phyloP scores from a whole-genome alignment of 164 flowering plant genomes.

The Echeveria elegans region DNA sequence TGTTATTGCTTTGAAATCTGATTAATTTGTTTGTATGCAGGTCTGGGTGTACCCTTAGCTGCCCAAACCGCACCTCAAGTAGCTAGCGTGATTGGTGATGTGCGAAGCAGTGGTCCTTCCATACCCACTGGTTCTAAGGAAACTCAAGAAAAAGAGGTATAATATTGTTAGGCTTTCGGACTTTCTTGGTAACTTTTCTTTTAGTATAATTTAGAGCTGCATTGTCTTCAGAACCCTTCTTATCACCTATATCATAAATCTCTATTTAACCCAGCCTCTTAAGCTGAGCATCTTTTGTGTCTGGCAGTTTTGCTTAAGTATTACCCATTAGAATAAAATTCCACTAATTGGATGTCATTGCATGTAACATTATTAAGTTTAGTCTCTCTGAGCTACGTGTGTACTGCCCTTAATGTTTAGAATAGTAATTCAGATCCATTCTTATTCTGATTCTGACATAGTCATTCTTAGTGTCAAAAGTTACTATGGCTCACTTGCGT shows the following conservation, averaged over 20 bases:
- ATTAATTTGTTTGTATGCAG: neutral
- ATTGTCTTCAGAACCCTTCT: neutral
- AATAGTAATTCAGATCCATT: neutral
- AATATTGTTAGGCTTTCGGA: neutral
- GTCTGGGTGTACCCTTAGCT: neutral
- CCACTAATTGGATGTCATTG: neutral
- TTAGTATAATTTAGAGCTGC: neutral
- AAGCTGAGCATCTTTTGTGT: neutral
- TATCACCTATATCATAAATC: neutral
- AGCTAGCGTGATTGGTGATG: too few species aligned
- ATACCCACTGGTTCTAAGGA: neutral
- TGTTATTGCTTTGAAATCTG: neutral
- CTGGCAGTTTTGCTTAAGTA: neutral
- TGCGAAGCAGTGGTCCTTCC: too few species aligned
- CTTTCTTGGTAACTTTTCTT: neutral
- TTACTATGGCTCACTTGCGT: neutral
- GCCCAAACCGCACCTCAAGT: slow-evolving; percentile 2
- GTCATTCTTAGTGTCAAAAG: neutral
- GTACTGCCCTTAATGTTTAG: neutral
- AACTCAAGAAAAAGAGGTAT: slow-evolving; percentile 1
- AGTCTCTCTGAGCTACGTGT: neutral
- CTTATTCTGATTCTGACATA: neutral
- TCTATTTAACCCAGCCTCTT: neutral
- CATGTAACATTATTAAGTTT: neutral
- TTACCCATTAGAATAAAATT: neutral